These are phyloP conservation scores for Colletotrichum lupini DNA, from an alignment of 2,329 filamentous ascomycete species.

Conservation along the genomic window DNA sequence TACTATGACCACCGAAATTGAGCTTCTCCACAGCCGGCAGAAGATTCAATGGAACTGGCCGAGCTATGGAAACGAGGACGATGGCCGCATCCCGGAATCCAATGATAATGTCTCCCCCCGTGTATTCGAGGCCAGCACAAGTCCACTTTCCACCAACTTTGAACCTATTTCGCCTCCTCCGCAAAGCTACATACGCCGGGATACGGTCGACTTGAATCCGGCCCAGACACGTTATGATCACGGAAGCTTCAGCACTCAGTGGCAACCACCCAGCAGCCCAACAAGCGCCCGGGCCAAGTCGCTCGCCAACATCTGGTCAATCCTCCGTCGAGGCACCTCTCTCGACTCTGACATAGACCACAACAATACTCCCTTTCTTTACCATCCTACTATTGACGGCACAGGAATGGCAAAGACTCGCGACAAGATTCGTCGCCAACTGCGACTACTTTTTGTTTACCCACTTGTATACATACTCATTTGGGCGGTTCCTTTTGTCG, in stretches of 20 bases:
- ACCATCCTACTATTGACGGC: constrained; percentile 38
- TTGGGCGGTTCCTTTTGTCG: constrained; percentile 78
- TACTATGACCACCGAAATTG: constrained; percentile 27
- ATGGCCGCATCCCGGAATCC: constrained; percentile 20
- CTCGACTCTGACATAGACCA: constrained; percentile 32
- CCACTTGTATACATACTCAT: constrained; percentile 77
- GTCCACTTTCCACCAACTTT: constrained; percentile 25
- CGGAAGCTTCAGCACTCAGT: constrained; percentile 17
- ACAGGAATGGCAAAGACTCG: constrained; percentile 53
- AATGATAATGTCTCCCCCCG: background rate
- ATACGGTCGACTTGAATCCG: constrained; percentile 18
- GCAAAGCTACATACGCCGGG: constrained; percentile 29
- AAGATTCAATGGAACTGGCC: constrained; percentile 36
- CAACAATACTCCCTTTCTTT: constrained; percentile 26
- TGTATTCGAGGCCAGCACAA: constrained; percentile 4
- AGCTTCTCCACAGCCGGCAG: constrained; percentile 29
- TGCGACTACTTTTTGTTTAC: constrained; percentile 81
- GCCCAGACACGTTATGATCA: background rate
- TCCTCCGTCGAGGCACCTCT: constrained; percentile 36
- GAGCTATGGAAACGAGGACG: constrained; percentile 27
- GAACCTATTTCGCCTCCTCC: constrained; percentile 29
- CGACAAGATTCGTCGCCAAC: constrained; percentile 71
- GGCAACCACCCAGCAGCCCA: constrained; percentile 26
- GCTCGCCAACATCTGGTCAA: constrained; percentile 41
- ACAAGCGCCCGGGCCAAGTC: constrained; percentile 37